Evolutionary conservation across 805 yeast species (phyloP).

Genomic region (Brettanomyces sp.): DNA sequence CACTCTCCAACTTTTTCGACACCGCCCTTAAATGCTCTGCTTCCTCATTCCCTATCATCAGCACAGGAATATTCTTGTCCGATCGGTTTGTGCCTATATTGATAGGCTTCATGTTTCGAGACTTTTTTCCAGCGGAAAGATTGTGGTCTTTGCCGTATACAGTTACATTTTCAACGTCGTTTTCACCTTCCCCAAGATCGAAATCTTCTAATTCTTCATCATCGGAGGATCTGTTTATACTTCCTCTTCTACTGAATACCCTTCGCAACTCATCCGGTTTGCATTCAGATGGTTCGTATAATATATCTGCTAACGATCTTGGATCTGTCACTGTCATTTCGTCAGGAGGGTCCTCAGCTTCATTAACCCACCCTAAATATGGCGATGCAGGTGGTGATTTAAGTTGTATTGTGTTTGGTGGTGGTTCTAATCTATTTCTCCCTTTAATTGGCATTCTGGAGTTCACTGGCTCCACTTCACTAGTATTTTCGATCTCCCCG

Average conservation of each 20-base stretch:
- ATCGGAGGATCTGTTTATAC: background rate
- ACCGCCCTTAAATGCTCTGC: slow-evolving; percentile 16
- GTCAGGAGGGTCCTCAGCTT: slow-evolving; percentile 26
- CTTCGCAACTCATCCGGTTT: slow-evolving; percentile 1
- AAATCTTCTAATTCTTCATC: background rate
- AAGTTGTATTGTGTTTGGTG: slow-evolving; percentile 21
- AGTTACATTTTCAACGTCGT: background rate
- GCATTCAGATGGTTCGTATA: slow-evolving; percentile 12
- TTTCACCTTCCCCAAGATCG: background rate
- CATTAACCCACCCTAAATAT: slow-evolving; percentile 21
- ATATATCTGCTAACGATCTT: slow-evolving; percentile 18
- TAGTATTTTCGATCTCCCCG: background rate
- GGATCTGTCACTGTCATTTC: slow-evolving; percentile 23
- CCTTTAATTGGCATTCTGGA: slow-evolving; percentile 5
- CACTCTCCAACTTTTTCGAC: background rate
- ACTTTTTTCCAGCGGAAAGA: no score
- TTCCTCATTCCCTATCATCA: slow-evolving; percentile 21
- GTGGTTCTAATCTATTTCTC: slow-evolving; percentile 12
- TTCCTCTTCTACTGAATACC: slow-evolving; percentile 6
- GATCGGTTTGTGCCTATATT: no score
- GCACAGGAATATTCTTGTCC: slow-evolving; percentile 14
- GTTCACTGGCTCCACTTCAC: slow-evolving; percentile 1
- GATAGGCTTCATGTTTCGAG: no score
- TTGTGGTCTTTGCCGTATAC: no score
- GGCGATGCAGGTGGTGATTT: slow-evolving; percentile 30